These are phyloP conservation scores for Ascochyta fabae DNA, from an alignment of 2,329 filamentous ascomycete species.

Conservation along the genomic window DNA sequence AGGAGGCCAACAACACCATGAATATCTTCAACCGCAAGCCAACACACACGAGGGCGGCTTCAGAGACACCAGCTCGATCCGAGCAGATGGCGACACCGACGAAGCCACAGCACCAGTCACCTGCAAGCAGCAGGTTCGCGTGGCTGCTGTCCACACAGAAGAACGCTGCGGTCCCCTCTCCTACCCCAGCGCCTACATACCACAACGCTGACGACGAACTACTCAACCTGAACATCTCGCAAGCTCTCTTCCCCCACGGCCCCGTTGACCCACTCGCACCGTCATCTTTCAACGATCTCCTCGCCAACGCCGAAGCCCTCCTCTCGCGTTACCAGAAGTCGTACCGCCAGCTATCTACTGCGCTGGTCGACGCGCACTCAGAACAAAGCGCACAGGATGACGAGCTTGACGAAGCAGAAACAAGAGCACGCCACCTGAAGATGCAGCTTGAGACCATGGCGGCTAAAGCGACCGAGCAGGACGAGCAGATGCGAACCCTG, in stretches of 20 bases:
- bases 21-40: slow-evolving; percentile 44
- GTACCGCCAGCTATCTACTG: slow-evolving; percentile 55
- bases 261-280: slow-evolving; percentile 57
- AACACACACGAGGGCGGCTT: slow-evolving; percentile 33
- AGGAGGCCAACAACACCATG: slow-evolving; percentile 39
- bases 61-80: slow-evolving; percentile 28
- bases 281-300: slow-evolving; percentile 63
- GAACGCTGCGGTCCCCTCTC: slow-evolving; percentile 36
- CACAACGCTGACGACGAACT: slow-evolving; percentile 56
- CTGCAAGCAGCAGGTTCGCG: slow-evolving; percentile 42
- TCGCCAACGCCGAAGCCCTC: slow-evolving; percentile 62
- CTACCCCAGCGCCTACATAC: slow-evolving; percentile 37
- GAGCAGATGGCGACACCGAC: slow-evolving; percentile 24
- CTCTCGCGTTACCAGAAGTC: slow-evolving; percentile 62
- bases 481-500: slow-evolving; percentile 57
- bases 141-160: slow-evolving; percentile 48
- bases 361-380: slow-evolving; percentile 58
- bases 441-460: slow-evolving; percentile 67
- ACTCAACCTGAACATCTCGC: slow-evolving; percentile 60
- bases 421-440: slow-evolving; percentile 63
- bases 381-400: slow-evolving; percentile 66
- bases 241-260: slow-evolving; percentile 61
- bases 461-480: slow-evolving; percentile 61
- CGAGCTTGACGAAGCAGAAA: slow-evolving; percentile 66
- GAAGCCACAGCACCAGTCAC: slow-evolving; percentile 32